These are phyloP conservation scores for Tephrocybe sp. DNA, from an alignment of 768 basidiomycete genomes.

Conservation along the genomic window DNA sequence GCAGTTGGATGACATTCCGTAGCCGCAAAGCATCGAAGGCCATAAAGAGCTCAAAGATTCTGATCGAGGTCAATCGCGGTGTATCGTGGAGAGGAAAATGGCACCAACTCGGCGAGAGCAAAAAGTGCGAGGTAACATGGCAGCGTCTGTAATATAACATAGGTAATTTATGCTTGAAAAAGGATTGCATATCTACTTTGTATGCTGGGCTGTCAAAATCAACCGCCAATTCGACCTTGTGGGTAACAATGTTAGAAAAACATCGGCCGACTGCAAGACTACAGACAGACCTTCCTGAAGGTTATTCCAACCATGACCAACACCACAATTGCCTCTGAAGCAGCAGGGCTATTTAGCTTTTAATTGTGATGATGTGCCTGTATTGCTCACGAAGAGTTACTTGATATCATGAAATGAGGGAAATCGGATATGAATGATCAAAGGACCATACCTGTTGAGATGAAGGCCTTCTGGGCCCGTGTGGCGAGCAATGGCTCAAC, in stretches of 20 bases:
- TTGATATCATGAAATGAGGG: slow-evolving; percentile 21
- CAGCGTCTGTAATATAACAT: slow-evolving; percentile 50
- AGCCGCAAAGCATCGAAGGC: slow-evolving; percentile 80
- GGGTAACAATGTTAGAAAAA: background rate
- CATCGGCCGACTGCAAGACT: background rate
- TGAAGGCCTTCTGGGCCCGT: slow-evolving; percentile 69
- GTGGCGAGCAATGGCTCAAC: slow-evolving; percentile 73
- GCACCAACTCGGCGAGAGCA: slow-evolving; percentile 72
- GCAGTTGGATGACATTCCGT: slow-evolving; percentile 77
- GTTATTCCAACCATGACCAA: slow-evolving; percentile 73
- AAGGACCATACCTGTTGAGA: slow-evolving; percentile 59
- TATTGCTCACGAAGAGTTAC: slow-evolving; percentile 59
- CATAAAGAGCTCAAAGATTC: slow-evolving; percentile 79
- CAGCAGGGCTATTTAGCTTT: slow-evolving; percentile 4
- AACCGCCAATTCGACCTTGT: slow-evolving; percentile 54
- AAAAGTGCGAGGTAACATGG: slow-evolving; percentile 87
- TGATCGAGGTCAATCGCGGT: slow-evolving; percentile 28
- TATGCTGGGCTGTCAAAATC: slow-evolving; percentile 41
- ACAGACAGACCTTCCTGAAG: slow-evolving; percentile 56
- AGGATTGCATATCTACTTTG: slow-evolving; percentile 41
- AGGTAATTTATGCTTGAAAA: background rate
- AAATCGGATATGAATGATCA: background rate
- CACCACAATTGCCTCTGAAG: slow-evolving; percentile 71
- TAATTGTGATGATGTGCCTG: background rate
- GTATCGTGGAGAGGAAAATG: background rate